These are phyloP conservation scores for Coemansia sp. DNA, from an alignment of 192 early-diverging fungal species.

Conservation along the genomic window DNA sequence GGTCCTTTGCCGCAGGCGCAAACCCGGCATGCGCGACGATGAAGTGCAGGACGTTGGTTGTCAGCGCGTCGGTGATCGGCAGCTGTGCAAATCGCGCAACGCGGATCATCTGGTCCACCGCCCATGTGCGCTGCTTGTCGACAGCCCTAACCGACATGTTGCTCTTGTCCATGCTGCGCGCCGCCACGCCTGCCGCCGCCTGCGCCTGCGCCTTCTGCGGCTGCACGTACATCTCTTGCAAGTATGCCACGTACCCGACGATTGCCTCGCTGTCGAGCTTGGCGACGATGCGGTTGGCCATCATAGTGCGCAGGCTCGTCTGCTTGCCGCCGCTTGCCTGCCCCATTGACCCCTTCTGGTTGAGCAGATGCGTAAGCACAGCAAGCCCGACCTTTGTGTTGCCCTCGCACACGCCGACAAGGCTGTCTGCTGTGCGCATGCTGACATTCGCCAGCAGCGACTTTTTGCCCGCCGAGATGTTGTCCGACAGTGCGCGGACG, in stretches of 20 bases:
- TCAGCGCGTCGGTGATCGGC: slow-evolving; percentile 77
- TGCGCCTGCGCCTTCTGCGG: slow-evolving; percentile 34
- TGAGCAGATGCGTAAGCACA: slow-evolving; percentile 80
- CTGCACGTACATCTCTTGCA: slow-evolving; percentile 69
- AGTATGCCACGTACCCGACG: slow-evolving; percentile 70
- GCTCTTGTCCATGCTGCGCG: slow-evolving; percentile 28
- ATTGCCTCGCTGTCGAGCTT: slow-evolving; percentile 69
- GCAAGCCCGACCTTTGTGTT: slow-evolving; percentile 74
- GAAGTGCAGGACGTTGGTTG: slow-evolving; percentile 67
- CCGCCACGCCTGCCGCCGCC: slow-evolving; percentile 32
- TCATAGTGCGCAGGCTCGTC: slow-evolving; percentile 70
- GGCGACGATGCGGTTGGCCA: slow-evolving; percentile 75
- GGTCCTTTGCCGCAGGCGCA: slow-evolving; percentile 42
- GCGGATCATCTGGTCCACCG: slow-evolving; percentile 77
- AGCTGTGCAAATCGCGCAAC: slow-evolving; percentile 74
- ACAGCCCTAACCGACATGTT: slow-evolving; percentile 28
- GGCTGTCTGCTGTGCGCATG: slow-evolving; percentile 36
- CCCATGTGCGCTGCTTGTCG: slow-evolving; percentile 74
- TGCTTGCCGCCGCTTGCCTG: slow-evolving; percentile 66
- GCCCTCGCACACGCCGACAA: slow-evolving; percentile 60
- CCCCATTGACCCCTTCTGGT: slow-evolving; percentile 62
- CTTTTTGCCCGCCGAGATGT: slow-evolving; percentile 72
- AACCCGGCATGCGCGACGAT: slow-evolving; percentile 76
- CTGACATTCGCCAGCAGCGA: slow-evolving; percentile 79
- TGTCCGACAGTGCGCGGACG: slow-evolving; percentile 85